These are phyloP conservation scores for Diaporthe eres DNA, from an alignment of 2,329 filamentous ascomycete genomes.

Conservation along the genomic window DNA sequence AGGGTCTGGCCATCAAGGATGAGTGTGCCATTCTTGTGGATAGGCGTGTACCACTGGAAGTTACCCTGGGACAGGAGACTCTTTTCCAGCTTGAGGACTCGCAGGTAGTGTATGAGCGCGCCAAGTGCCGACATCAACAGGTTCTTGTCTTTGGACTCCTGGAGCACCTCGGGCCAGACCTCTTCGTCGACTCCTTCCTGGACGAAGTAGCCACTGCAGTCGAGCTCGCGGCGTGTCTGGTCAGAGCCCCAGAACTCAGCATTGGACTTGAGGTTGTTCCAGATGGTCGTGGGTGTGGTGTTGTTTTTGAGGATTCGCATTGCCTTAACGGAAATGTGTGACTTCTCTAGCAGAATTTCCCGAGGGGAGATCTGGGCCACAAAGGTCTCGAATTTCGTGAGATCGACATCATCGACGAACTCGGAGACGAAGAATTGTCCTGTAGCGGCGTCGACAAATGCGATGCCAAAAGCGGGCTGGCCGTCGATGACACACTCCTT, in stretches of 20 bases:
- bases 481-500: constrained; percentile 84
- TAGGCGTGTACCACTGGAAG: constrained; percentile 93
- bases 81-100: constrained; percentile 88
- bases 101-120: constrained; percentile 88
- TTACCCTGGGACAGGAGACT: constrained; percentile 91
- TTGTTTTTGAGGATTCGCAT: constrained; percentile 96
- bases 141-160: constrained; percentile 82
- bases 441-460: constrained; percentile 95
- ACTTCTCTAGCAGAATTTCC: constrained; percentile 92
- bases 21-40: constrained; percentile 89
- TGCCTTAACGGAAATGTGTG: constrained; percentile 86
- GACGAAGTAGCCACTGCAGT: constrained; percentile 83
- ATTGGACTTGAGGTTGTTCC: constrained; percentile 90
- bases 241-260: constrained; percentile 95
- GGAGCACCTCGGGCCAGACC: constrained; percentile 82
- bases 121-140: constrained; percentile 92
- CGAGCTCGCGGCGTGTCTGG: constrained; percentile 84
- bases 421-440: constrained; percentile 95
- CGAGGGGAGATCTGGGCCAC: constrained; percentile 92
- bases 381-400: constrained; percentile 98
- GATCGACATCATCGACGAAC: constrained; percentile 90
- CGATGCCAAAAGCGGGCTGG: constrained; percentile 87
- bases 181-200: constrained; percentile 68
- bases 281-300: constrained; percentile 91
- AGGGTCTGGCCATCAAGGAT: constrained; percentile 96